These are phyloP conservation scores for Monosporascus sp. DNA, from an alignment of 2,329 filamentous ascomycete genomes.

Conservation along the genomic window DNA sequence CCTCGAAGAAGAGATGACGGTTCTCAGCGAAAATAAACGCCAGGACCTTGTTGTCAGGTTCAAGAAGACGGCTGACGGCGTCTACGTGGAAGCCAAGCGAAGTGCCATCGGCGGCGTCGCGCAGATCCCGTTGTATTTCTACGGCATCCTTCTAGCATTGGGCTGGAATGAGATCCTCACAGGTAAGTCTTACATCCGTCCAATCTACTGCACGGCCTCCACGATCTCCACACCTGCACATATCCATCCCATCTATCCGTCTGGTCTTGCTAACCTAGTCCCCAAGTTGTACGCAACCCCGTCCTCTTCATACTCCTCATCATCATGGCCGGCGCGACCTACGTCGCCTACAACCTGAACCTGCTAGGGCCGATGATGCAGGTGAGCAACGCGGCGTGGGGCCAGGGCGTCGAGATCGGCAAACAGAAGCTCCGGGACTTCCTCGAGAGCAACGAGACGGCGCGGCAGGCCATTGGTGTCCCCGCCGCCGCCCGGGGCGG, in stretches of 20 bases:
- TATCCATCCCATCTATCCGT: too few species aligned
- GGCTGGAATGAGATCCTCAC: constrained; percentile 99
- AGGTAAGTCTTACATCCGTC: constrained; percentile 52
- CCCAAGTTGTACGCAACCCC: constrained; percentile 81
- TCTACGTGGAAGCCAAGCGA: constrained; percentile 96
- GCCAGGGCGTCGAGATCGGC: constrained; percentile 83
- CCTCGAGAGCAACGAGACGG: constrained; percentile 79
- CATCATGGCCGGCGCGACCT: constrained; percentile 68
- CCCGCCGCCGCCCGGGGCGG: constrained; percentile 31
- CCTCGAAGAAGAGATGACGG: constrained; percentile 90
- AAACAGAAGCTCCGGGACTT: constrained; percentile 90
- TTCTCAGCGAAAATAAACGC: constrained; percentile 84
- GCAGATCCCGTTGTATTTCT: constrained; percentile 93
- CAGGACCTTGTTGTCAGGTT: constrained; percentile 91
- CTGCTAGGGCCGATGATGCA: constrained; percentile 93
- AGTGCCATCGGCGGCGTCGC: constrained; percentile 93
- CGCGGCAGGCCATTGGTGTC: constrained; percentile 78
- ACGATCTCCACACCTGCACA: too few species aligned
- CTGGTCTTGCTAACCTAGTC: constrained; percentile 6
- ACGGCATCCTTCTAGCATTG: constrained; percentile 77
- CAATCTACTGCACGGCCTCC: background rate
- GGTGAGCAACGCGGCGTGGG: constrained; percentile 84
- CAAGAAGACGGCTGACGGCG: constrained; percentile 96
- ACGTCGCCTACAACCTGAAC: constrained; percentile 89
- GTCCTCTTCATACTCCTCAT: constrained; percentile 87